A percentile compares a stretch with the other conserved stretches of the same genome.
phyloP scores from a whole-genome alignment of 345 rosid species.

The Zanthoxylum bungeanum region DNA sequence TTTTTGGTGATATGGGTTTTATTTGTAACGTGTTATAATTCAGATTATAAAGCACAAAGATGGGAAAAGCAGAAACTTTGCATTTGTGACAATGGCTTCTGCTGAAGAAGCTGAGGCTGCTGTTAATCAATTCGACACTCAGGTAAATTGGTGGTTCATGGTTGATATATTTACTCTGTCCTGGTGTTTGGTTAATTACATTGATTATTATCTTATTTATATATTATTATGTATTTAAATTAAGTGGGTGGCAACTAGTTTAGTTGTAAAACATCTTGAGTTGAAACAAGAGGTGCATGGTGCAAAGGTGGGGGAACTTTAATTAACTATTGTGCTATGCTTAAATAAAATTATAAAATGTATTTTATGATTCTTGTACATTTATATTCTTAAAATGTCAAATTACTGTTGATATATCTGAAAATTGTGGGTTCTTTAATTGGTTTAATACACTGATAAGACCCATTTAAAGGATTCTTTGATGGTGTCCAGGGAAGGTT shows the following conservation, averaged over 20 bases:
- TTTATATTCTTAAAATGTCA: background rate
- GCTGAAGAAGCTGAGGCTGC: constrained; percentile 85
- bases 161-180: background rate
- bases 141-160: constrained; percentile 36
- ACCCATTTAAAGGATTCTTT: background rate
- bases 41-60: constrained; percentile 69
- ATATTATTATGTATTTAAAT: no score
- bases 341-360: no score
- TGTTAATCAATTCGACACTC: constrained; percentile 60
- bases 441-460: background rate
- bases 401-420: background rate
- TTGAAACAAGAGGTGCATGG: no score
- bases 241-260: no score
- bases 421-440: background rate
- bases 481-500: background rate
- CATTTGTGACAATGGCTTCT: constrained; percentile 79
- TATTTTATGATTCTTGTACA: background rate
- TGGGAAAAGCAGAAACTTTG: constrained; percentile 71
- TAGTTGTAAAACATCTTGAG: no score
- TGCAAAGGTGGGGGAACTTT: no score
- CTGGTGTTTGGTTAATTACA: background rate
- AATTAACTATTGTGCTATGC: no score
- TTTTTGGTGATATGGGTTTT: constrained; percentile 11
- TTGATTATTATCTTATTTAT: constrained; percentile 20
- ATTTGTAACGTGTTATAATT: background rate